A percentile compares a stretch with the other conserved stretches of the same genome.
phyloP scores from a whole-genome alignment of 306 rosid species.

The Citrullus colocynthis region DNA sequence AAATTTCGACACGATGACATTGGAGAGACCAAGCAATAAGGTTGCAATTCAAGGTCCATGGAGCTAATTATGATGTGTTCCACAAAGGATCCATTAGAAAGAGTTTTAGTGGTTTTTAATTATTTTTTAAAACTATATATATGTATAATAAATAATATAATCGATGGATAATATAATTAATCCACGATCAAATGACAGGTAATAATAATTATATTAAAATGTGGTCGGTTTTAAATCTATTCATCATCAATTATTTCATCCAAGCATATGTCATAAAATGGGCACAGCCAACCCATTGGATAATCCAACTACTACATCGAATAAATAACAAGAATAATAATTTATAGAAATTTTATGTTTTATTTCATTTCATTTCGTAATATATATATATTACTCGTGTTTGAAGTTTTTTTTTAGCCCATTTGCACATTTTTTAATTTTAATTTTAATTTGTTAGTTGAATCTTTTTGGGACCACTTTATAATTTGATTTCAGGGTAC shows the following conservation, averaged over 20 bases:
- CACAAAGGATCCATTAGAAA: not conserved
- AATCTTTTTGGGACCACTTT: not conserved
- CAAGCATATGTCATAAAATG: not conserved
- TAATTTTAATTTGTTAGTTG: too few species aligned
- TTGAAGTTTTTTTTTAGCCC: too few species aligned
- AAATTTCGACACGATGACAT: not conserved
- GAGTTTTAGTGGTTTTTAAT: not conserved
- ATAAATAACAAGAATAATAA: not conserved
- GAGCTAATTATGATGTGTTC: not conserved
- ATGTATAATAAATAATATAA: not conserved
- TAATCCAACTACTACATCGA: not conserved
- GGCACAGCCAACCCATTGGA: not conserved
- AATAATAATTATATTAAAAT: not conserved
- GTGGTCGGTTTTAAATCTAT: conserved; percentile 6
- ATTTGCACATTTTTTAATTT: too few species aligned
- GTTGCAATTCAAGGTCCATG: not conserved
- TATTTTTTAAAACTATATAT: too few species aligned
- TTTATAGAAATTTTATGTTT: not conserved
- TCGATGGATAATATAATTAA: not conserved
- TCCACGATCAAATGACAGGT: not conserved
- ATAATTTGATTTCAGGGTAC: not conserved
- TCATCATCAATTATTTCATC: not conserved
- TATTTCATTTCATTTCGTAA: not conserved
- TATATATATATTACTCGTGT: too few species aligned
- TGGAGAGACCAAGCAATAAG: not conserved